Conservation (phyloP, 2,329 filamentous ascomycete genomes). For the Zalaria sp. region DNA sequence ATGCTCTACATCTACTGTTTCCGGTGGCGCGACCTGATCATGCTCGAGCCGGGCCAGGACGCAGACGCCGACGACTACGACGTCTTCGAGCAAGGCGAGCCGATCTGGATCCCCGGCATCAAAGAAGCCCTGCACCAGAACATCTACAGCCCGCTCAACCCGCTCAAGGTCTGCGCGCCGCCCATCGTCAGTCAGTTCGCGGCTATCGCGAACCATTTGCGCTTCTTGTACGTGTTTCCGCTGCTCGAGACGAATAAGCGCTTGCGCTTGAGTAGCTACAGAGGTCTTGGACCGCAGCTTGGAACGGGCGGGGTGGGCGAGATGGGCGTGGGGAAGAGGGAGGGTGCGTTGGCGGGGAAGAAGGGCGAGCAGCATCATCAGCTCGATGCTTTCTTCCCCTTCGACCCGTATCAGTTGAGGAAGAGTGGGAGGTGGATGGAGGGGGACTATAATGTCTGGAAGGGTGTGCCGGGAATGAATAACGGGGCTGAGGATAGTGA, state of each 20-base stretch:
- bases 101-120: constrained; percentile 63
- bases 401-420: constrained; percentile 89
- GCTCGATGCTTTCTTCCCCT: constrained; percentile 90
- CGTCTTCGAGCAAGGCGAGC: constrained; percentile 50
- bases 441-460: constrained; percentile 70
- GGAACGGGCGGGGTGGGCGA: constrained; percentile 34
- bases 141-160: constrained; percentile 82
- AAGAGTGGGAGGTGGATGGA: constrained; percentile 80
- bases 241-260: constrained; percentile 88
- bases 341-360: constrained; percentile 35
- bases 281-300: constrained; percentile 27
- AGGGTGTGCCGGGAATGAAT: constrained; percentile 50
- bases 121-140: constrained; percentile 62
- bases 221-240: constrained; percentile 79
- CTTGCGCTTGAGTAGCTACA: constrained; percentile 50
- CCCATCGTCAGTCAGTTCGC: constrained; percentile 87
- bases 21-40: constrained; percentile 80
- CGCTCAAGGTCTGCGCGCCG: constrained; percentile 85
- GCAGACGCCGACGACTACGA: constrained; percentile 28
- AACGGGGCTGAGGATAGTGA: constrained; percentile 35
- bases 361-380: constrained; percentile 69
- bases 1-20: constrained; percentile 95
- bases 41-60: constrained; percentile 31
- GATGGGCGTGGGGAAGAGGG: constrained; percentile 35
- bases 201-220: constrained; percentile 69